A percentile compares a stretch with the other conserved stretches of the same genome.
Evolutionary conservation across 345 rosid genomes (phyloP).

Genomic region (Corchorus olitorius): DNA sequence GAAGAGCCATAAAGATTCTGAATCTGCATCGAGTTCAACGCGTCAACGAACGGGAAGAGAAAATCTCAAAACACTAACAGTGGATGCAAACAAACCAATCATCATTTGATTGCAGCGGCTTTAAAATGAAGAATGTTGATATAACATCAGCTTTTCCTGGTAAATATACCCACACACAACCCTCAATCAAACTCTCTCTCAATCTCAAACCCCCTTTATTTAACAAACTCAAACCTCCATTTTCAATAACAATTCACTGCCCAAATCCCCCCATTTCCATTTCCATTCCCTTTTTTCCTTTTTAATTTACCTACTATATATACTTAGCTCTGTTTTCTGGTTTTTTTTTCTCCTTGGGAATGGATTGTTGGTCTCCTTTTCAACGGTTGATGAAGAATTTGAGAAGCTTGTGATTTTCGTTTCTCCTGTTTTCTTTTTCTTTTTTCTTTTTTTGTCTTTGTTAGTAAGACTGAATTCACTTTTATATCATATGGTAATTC

Average conservation of each 20-base stretch:
- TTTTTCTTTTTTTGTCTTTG: not conserved
- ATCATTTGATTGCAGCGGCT: too few relatives aligned
- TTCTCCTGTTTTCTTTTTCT: constrained; percentile 67
- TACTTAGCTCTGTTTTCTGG: not conserved
- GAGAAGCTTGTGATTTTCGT: constrained; percentile 70
- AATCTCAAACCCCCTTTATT: not conserved
- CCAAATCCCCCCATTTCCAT: constrained; percentile 10
- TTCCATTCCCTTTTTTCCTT: not conserved
- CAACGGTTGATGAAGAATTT: constrained; percentile 60
- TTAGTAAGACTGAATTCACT: not conserved
- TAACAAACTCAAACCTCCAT: not conserved
- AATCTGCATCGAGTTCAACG: constrained; percentile 48
- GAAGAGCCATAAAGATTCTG: constrained; percentile 42
- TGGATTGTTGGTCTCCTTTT: constrained; percentile 66
- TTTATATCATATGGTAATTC: not conserved
- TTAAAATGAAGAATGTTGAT: too few relatives aligned
- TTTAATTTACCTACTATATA: not conserved
- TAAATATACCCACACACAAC: too few relatives aligned
- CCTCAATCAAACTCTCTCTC: too few relatives aligned
- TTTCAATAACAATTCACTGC: too few relatives aligned
- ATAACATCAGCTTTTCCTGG: too few relatives aligned
- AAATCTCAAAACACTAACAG: too few relatives aligned
- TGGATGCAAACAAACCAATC: constrained; percentile 39
- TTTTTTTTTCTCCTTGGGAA: constrained; percentile 14
- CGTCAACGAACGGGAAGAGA: constrained; percentile 68